Percentiles rank a stretch among this genome's conserved stretches.
Evolutionary conservation across 169 alveolate species (phyloP).

Genomic region (Eimeria praecox): DNA sequence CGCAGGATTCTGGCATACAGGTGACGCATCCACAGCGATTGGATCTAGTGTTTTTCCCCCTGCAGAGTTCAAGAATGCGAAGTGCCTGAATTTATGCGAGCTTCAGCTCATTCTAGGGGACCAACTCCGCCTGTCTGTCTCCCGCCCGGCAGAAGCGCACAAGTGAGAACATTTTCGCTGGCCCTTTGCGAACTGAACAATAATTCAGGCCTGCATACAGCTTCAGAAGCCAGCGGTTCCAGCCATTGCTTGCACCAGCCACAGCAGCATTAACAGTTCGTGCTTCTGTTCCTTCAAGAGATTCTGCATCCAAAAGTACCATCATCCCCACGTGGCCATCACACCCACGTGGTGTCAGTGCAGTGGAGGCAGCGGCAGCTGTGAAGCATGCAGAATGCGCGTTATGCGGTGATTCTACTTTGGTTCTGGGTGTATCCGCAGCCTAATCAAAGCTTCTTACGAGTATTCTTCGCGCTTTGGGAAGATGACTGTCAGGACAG

Average conservation of each 20-base stretch:
- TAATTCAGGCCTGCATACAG: background rate
- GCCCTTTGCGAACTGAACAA: background rate
- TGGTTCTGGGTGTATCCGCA: slow-evolving; percentile 16
- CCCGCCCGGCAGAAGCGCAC: slow-evolving; percentile 63
- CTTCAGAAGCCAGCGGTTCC: background rate
- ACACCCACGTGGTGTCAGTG: background rate
- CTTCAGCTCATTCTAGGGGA: slow-evolving; percentile 63
- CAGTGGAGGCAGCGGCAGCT: background rate
- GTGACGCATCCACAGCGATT: background rate
- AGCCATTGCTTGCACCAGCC: background rate
- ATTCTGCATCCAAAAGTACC: background rate
- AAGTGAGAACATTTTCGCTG: background rate
- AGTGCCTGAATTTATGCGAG: slow-evolving; percentile 41
- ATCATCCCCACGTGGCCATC: background rate
- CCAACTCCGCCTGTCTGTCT: slow-evolving; percentile 46
- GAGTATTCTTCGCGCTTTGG: slow-evolving; percentile 90
- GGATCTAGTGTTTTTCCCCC: background rate
- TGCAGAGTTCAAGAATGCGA: slow-evolving; percentile 50
- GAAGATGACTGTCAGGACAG: slow-evolving; percentile 88
- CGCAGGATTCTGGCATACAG: background rate
- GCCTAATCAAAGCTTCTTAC: slow-evolving; percentile 89
- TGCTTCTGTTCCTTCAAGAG: background rate
- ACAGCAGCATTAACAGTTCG: background rate
- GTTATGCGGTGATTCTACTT: background rate
- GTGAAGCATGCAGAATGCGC: background rate